Percentiles rank a stretch among this genome's conserved stretches.
Conservation (phyloP, 352 stramenopile genomes). For the Globisporangium acanthophoron region DNA sequence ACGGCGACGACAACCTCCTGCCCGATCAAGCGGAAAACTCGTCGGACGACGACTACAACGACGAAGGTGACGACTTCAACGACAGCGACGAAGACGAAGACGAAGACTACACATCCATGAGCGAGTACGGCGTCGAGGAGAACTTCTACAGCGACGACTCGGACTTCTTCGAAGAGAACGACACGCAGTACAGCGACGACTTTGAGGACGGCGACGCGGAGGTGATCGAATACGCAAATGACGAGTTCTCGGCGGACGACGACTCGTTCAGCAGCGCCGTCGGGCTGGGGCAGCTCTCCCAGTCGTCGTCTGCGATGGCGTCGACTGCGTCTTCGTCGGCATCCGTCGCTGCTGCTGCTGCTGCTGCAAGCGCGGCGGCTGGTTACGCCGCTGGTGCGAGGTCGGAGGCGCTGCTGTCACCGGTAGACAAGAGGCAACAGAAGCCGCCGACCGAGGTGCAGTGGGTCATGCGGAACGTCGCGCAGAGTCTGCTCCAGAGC, state of each 20-base stretch:
- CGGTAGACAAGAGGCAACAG: conserved; percentile 15
- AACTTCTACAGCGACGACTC: conserved; percentile 85
- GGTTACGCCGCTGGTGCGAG: neutral
- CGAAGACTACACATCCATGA: conserved; percentile 56
- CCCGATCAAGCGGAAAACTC: conserved; percentile 36
- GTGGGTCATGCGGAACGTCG: conserved; percentile 72
- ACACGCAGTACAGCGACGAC: conserved; percentile 76
- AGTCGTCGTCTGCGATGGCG: neutral
- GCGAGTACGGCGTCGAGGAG: conserved; percentile 73
- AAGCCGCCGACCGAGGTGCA: conserved; percentile 47
- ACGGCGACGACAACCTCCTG: conserved; percentile 13
- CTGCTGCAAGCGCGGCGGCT: neutral
- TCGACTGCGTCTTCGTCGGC: neutral
- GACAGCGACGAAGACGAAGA: conserved; percentile 23
- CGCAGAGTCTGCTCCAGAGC: conserved; percentile 61
- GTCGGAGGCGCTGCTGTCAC: conserved; percentile 9
- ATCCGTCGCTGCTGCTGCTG: neutral
- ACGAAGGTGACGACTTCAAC: conserved; percentile 47
- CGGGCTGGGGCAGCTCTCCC: neutral
- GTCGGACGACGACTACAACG: conserved; percentile 21
- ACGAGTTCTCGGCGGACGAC: conserved; percentile 46
- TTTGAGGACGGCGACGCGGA: conserved; percentile 76
- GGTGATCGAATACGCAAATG: conserved; percentile 72
- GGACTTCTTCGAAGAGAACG: conserved; percentile 63
- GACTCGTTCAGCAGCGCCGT: conserved; percentile 12